phyloP scores from a whole-genome alignment of 2,329 filamentous ascomycete genomes.

The Colletotrichum salicis region DNA sequence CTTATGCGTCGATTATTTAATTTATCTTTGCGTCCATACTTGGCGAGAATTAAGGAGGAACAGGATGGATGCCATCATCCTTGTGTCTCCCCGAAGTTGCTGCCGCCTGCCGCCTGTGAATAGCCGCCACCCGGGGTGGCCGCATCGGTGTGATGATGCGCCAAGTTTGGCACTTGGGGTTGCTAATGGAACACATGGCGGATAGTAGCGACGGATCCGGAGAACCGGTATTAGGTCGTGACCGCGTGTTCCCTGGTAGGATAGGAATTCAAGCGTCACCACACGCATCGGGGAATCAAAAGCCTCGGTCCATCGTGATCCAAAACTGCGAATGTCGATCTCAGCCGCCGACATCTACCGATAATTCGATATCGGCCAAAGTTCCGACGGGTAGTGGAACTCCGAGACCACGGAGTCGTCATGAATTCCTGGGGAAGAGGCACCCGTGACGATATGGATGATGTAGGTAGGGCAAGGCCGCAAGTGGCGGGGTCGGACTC shows the following conservation, averaged over 20 bases:
- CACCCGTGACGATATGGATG: not conserved
- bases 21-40: not conserved
- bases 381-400: not conserved
- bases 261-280: not conserved
- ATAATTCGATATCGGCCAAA: not conserved
- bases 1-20: too few species aligned
- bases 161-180: not conserved
- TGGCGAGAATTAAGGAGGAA: not conserved
- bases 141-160: not conserved
- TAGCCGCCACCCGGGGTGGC: not conserved
- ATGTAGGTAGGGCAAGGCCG: not conserved
- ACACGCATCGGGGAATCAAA: not conserved
- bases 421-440: not conserved
- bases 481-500: slow-evolving; percentile 3
- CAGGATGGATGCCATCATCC: not conserved
- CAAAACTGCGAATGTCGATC: not conserved
- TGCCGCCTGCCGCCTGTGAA: not conserved
- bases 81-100: not conserved
- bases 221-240: not conserved
- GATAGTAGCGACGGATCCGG: not conserved
- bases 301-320: slow-evolving; percentile 9
- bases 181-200: not conserved
- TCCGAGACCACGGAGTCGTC: not conserved
- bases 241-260: not conserved
- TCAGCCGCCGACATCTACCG: not conserved